Conservation (phyloP, 495 filamentous ascomycete genomes). For the Neurospora tetrasperma region DNA sequence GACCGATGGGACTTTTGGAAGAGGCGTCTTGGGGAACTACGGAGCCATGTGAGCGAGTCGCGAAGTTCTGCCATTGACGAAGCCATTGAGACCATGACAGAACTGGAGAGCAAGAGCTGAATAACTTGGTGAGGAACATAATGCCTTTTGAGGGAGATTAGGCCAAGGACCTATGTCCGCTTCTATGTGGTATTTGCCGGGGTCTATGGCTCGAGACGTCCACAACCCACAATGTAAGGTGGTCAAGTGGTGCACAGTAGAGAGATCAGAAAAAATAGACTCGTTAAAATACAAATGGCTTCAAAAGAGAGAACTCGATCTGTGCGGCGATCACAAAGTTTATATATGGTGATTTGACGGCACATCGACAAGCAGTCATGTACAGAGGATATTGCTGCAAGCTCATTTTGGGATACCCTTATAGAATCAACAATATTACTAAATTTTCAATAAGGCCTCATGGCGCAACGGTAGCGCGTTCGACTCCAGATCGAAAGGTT, state of each 20-base stretch:
- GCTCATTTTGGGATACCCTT: no score
- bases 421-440: neutral
- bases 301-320: neutral
- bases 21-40: neutral
- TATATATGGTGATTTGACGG: neutral
- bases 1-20: neutral
- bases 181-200: neutral
- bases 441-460: neutral
- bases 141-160: neutral
- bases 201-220: neutral
- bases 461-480: conserved; percentile 30
- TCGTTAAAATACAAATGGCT: neutral
- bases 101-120: neutral
- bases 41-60: neutral
- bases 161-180: neutral
- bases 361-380: neutral
- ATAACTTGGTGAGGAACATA: neutral
- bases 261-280: neutral
- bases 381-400: neutral
- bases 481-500: conserved; percentile 14
- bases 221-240: neutral
- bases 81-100: neutral
- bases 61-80: neutral
- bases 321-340: neutral
- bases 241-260: neutral